Base-by-base conservation (phyloP, 2,329 filamentous ascomycete genomes). In the Colletotrichum horii region DNA sequence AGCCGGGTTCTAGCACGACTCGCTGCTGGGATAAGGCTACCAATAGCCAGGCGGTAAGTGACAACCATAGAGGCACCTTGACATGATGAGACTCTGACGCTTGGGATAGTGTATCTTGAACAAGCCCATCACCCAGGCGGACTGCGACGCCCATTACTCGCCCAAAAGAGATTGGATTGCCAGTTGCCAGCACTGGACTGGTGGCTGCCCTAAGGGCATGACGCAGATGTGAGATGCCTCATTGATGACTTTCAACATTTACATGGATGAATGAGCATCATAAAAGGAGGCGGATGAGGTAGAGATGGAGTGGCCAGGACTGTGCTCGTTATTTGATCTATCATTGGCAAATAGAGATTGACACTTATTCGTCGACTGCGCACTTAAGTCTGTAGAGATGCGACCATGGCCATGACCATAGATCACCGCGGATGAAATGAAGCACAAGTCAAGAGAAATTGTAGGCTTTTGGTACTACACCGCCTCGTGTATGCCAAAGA, bases 21-120 rank as follows among this genome's bases (percentile, higher is more conserved):
- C 43, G n/a, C 19, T 48, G 43, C 43, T 48, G 43, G n/a, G 43
- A 32, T 9, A 60, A 32, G 24, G 24, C 56, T 30, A 30, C 16
- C 56, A 12, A 26, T 4, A 60, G 14, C 43, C 43, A n/a, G 3
- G 43, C 43, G 43, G 43, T 48, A 22, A 7, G 11, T 2, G 19
- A 48, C 9, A 3, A 22, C n/a, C 43, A 14, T n/a, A 1, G 19
- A 48, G 5, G 43, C 43, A 14, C 43, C 43, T 48, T 48, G 43
- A 7, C 0, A 2, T 48, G n/a, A 1, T 9, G 3, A 48, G 0
- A 48, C n/a, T 22, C 43, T 48, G 43, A 48, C 43, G 3, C 2
- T 2, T 48, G 2, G 1, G 2, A 6, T 4, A 48, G 43, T 48
- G 43, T 48, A 48, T 48, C 9, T 7, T 48, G 43, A 48, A 48